Evolutionary conservation across 108 stramenopile genomes (phyloP), one percentile per base, ranked within the genome.

Genomic region (Aureococcus anophagefferens): DNA sequence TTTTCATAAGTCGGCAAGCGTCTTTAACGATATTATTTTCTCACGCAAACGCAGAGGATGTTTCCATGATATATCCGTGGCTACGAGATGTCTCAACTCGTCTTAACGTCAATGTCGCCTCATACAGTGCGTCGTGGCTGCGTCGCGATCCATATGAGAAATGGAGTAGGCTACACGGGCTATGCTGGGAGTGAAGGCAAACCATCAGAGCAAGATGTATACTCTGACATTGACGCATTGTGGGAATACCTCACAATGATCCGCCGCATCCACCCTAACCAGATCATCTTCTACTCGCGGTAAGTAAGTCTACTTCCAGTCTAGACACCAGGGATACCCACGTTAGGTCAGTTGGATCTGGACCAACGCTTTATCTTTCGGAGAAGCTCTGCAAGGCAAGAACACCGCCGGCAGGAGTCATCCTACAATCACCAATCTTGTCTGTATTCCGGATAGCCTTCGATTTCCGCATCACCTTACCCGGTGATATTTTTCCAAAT

Each of bases 191-290:
- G 5, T 0, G 25, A 25, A 7, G 16, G 25, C 11, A 14, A 11
- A 31, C 73, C 73, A 9, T 34, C 62, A 0, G 73, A 74, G 29
- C 11, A 68, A 31, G 46, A 81, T 30, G 82, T 81, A 68, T 98
- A 96, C 82, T 89, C 89, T 11, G 95, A 98, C 75, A 90, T 94
- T 71, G 93, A 95, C 33, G 93, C 94, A 31, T 95, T 94, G 63
- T 96, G 88, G 74, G 80, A 88, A 37, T 93, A 94, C 75, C 80
- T 98, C 35, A 70, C 87, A 4, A 76, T 81, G 45, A 87, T 88
- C 30, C 72, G 89, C 65, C 77, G 87, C 28, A 65, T 96, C 13
- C 83, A 85, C 69, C 90, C 95, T 28, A 86, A 88, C 75, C 91
- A 89, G 67, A 89, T 98, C 76, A 84, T 98, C 14, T 75, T 98